Percentiles rank a stretch among this genome's conserved stretches.
Evolutionary conservation across 306 rosid genomes (phyloP).

Genomic region (Mucuna pruriens): DNA sequence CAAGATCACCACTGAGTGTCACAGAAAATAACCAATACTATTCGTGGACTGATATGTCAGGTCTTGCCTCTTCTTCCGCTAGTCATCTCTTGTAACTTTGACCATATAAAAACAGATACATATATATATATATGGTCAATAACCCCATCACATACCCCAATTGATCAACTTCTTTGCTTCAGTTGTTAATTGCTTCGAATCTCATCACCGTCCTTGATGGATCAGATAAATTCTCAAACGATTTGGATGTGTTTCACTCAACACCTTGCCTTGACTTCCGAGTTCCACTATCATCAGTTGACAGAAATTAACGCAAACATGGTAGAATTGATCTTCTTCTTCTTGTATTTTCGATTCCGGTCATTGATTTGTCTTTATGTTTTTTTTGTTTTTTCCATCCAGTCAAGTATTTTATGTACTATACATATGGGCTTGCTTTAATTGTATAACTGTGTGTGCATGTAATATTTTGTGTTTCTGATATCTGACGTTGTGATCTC

Average conservation of each 20-base stretch:
- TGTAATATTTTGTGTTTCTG: slow-evolving; percentile 45
- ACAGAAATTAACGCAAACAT: slow-evolving; percentile 39
- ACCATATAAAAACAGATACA: no score
- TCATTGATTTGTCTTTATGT: slow-evolving; percentile 29
- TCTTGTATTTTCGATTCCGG: slow-evolving; percentile 31
- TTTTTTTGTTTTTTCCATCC: not conserved
- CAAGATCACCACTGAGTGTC: slow-evolving; percentile 47
- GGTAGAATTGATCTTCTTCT: slow-evolving; percentile 42
- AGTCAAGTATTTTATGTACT: slow-evolving; percentile 45
- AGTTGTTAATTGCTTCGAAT: not conserved
- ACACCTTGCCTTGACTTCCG: slow-evolving; percentile 7
- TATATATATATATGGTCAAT: not conserved
- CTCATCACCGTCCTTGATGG: not conserved
- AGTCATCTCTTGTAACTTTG: slow-evolving; percentile 59
- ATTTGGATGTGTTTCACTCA: slow-evolving; percentile 4
- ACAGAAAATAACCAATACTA: slow-evolving; percentile 52
- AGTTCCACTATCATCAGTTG: slow-evolving; percentile 16
- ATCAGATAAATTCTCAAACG: not conserved
- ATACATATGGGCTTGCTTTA: slow-evolving; percentile 50
- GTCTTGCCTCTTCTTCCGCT: slow-evolving; percentile 70
- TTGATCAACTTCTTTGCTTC: slow-evolving; percentile 1
- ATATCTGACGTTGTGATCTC: slow-evolving; percentile 35
- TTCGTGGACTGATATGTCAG: slow-evolving; percentile 75
- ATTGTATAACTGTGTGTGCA: slow-evolving; percentile 49
- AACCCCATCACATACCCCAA: not conserved